Evolutionary conservation across 202 grass and related monocot genomes (phyloP), one percentile per base, ranked within the genome.

Genomic region (Dendrocalamus latiflorus): DNA sequence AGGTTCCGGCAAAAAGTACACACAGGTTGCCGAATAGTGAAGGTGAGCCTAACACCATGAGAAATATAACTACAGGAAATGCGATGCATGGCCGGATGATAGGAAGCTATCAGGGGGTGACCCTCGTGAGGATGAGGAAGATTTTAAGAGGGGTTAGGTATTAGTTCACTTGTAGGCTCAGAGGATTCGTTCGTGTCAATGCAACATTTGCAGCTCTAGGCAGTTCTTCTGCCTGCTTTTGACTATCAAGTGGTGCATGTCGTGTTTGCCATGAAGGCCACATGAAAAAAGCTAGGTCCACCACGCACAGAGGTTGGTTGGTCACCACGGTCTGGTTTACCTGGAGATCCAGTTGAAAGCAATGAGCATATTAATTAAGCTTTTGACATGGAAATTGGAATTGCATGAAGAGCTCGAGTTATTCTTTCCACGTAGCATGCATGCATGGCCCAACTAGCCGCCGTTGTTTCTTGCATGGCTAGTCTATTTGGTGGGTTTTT

Each of bases 31-130:
- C 54, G 2, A 80, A 74, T 16, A 72, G 72, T 82, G 85, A 87
- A 63, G 72, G 5, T 25, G 51, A 82, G 64, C 82, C 82, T 80
- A 81, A 85, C 76, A 81, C 60, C 48, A 50, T 57, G 20, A 8
- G 41, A 6, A 4, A 1, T 16, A 6, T 13, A 47, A 51, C 26
- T 56, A 25, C 39, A 50, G 49, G 57, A 34, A 42, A 58, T 48
- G 73, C 56, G n/a, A 44, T 6, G 13, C 4, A 37, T 20, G 4
- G 12, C 13, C 9, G 24, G 37, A 7, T 17, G 65, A 48, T 36
- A 68, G 47, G 70, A n/a, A 83, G 58, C 41, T 9, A 26, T n/a
- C n/a, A 7, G 18, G 22, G 8, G 21, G 8, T 44, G 71, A 56
- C n/a, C 9, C 22, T n/a, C 61, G 17, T 22, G 21, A 42, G 43